phyloP scores from a whole-genome alignment of 2,329 filamentous ascomycete genomes.

The Chalaropsis ovoidea region DNA sequence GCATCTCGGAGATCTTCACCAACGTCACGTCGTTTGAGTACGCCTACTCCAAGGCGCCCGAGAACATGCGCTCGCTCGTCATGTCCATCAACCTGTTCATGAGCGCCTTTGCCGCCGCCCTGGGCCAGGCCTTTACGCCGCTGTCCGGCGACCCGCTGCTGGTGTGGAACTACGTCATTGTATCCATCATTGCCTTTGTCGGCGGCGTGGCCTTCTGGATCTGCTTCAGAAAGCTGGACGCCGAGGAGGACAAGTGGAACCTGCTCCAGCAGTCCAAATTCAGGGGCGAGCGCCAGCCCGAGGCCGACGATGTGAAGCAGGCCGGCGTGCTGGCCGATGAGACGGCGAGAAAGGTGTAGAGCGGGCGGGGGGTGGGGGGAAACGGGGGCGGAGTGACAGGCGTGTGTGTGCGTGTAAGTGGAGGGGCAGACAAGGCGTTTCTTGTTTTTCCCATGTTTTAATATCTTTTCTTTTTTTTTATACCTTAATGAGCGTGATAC shows the following conservation, averaged over 20 bases:
- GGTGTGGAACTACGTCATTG: slow-evolving; percentile 60
- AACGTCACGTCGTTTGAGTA: slow-evolving; percentile 58
- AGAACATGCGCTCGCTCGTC: slow-evolving; percentile 73
- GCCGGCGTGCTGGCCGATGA: slow-evolving; percentile 13
- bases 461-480: neutral
- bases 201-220: slow-evolving; percentile 59
- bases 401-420: neutral
- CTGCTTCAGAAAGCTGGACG: slow-evolving; percentile 54
- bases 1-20: slow-evolving; percentile 45
- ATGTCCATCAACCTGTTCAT: slow-evolving; percentile 60
- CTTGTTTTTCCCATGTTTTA: neutral
- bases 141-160: slow-evolving; percentile 55
- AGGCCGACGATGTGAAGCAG: slow-evolving; percentile 26
- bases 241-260: slow-evolving; percentile 59
- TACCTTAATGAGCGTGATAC: neutral
- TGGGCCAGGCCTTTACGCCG: slow-evolving; percentile 58
- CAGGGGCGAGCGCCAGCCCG: slow-evolving; percentile 36
- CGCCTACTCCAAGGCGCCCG: slow-evolving; percentile 66
- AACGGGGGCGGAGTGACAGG: neutral
- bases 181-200: slow-evolving; percentile 52
- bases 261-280: slow-evolving; percentile 42
- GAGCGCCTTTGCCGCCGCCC: slow-evolving; percentile 56
- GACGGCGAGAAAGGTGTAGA: slow-evolving; percentile 21
- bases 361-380: neutral
- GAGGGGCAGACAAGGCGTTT: neutral